Base-by-base conservation (phyloP, 352 stramenopile species). In the Phytophthora pistaciae region DNA sequence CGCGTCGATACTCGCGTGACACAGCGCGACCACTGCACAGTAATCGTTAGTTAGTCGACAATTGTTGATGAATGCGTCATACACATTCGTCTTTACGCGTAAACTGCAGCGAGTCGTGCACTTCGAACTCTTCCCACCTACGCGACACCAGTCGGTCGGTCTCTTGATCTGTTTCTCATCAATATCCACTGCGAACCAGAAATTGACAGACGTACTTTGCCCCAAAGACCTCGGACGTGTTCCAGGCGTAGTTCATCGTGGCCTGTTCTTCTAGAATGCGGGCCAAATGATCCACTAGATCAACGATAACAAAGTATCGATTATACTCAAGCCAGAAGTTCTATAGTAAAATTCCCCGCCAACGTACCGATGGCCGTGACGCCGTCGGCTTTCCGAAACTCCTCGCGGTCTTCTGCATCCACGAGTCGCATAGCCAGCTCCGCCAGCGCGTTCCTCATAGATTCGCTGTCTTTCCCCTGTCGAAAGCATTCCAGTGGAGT, bases 361-460 rank as follows among this genome's bases (percentile, higher is more conserved):
- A 52, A 27, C 68, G 7, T 72, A 91, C 85, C 48, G 11, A 94
- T 70, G 10, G 82, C 62, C 2, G 83, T 92, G 0, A 80, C 68
- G 9, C 87, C 87, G 52, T 94, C 85, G 11, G 71, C 75, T 14
- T 78, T 74, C 3, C 77, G 75, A 66, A 94, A 92, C 10, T 83
- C 79, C 13, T 79, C 53, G 18, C 87, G 82, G 53, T 91, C 85
- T 3, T 88, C 65, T 3, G 69, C 27, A 40, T 90, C 77, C 21
- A 83, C 58, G 1, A 93, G 70, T 27, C 84, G 75, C 82, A 91
- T 87, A 23, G 85, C 78, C 49, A 93, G 64, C 49, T 90, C 76
- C 5, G 83, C 82, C 9, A 93, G 62, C 3, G 80, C 77, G 31
- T 90, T 70, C 10, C 80, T 50, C 60, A 91, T 67, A 0, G 50